These are phyloP conservation scores for Schizonepeta tenuifolia DNA, from an alignment of 257 asterid species.

Conservation along the genomic window DNA sequence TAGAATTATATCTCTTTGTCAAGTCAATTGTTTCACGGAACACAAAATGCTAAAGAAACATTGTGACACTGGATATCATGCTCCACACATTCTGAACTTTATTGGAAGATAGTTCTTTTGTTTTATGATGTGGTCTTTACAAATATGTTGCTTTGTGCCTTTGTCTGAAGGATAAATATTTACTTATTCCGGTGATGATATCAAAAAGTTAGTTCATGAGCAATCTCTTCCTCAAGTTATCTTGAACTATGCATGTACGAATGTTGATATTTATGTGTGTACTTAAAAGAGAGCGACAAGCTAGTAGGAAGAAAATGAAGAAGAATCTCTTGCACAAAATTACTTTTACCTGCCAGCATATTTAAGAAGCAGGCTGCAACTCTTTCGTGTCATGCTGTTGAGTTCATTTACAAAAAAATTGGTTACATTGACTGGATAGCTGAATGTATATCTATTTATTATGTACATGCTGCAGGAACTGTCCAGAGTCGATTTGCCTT, in stretches of 20 bases:
- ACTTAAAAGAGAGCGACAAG: no score
- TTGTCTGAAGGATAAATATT: background rate
- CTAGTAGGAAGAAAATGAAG: background rate
- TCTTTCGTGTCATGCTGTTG: slow-evolving; percentile 14
- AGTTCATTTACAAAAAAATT: slow-evolving; percentile 20
- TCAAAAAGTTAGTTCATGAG: slow-evolving; percentile 5
- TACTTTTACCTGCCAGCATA: background rate
- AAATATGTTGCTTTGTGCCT: slow-evolving; percentile 2
- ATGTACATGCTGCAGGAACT: slow-evolving; percentile 52
- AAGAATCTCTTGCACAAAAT: background rate
- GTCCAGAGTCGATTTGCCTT: slow-evolving; percentile 63
- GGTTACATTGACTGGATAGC: slow-evolving; percentile 25
- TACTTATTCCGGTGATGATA: slow-evolving; percentile 3
- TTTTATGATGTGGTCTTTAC: background rate
- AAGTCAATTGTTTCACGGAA: slow-evolving; percentile 15
- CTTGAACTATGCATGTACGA: background rate
- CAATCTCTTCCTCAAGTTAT: background rate
- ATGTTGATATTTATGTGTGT: background rate
- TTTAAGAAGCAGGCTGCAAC: slow-evolving; percentile 13
- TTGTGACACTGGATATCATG: background rate
- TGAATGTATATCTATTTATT: slow-evolving; percentile 12
- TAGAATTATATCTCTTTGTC: slow-evolving; percentile 10
- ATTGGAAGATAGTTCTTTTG: background rate
- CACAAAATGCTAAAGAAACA: background rate
- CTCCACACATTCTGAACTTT: slow-evolving; percentile 2